These are phyloP conservation scores for thale cress (Arabidopsis thaliana) DNA, from an alignment of 345 rosid species.

Conservation along the genomic window DNA sequence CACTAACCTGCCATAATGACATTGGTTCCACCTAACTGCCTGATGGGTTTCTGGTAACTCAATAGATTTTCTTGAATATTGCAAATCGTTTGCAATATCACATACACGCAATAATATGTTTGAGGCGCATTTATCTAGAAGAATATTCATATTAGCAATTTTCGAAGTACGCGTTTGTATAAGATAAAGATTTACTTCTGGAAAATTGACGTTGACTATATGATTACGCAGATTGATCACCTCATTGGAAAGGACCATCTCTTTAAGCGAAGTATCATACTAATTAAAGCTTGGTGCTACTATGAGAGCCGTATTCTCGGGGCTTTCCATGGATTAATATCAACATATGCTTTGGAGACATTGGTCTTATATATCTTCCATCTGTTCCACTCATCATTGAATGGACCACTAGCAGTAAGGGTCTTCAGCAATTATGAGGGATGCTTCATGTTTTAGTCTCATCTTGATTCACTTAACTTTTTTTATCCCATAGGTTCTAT, in stretches of 20 bases:
- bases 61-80: constrained; percentile 3
- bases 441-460: constrained; percentile 19
- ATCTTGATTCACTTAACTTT: constrained; percentile 18
- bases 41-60: neutral
- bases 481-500: constrained; percentile 60
- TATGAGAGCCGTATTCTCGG: constrained; percentile 92
- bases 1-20: constrained; percentile 2
- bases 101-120: constrained; percentile 11
- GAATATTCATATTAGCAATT: neutral
- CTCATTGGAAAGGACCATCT: constrained; percentile 78
- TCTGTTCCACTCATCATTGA: constrained; percentile 66
- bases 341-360: constrained; percentile 90
- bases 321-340: constrained; percentile 89
- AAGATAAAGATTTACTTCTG: constrained; percentile 25
- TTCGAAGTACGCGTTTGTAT: neutral
- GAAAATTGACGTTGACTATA: constrained; percentile 27
- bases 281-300: constrained; percentile 94
- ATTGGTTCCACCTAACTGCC: neutral
- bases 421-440: constrained; percentile 24
- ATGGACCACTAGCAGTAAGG: constrained; percentile 88
- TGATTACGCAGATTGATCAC: constrained; percentile 63
- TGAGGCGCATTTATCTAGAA: constrained; percentile 5
- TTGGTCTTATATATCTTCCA: constrained; percentile 84
- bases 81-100: neutral
- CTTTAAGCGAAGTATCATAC: constrained; percentile 82